Evolutionary conservation across 2,329 filamentous ascomycete species (phyloP), one percentile per base, ranked within the genome.

Genomic region (Ophiostoma ulmi): DNA sequence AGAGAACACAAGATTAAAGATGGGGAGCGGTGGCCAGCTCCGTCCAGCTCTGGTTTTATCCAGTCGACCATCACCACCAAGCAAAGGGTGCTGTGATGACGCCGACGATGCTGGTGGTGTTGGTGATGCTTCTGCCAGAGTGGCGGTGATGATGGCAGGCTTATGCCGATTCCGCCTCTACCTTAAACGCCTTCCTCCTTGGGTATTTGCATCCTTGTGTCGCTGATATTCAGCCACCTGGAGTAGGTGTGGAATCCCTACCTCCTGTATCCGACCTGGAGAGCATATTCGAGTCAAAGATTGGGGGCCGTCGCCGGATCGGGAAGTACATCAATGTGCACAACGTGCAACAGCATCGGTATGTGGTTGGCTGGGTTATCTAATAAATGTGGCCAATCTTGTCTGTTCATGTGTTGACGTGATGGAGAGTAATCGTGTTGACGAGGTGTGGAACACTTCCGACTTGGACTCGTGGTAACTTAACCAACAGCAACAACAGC

Each of bases 301-400:
- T 64, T 58, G 52, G 52, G 52, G 52, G 58, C 35, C 31, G 14
- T 64, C 61, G 61, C 61, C 61, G 61, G 61, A 64, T 64, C 61
- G 17, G 61, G 61, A 10, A 39, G 11, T 39, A 11, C 38, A 39
- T 39, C 38, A 55, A 22, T 5, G 35, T 17, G 58, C 2, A 38
- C 14, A n/a, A 6, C 11, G 26, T 63, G n/a, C 31, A 63, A 63
- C 58, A 31, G 52, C 44, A 17, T 22, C n/a, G 22, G 13, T 5
- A 13, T 26, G 11, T 22, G 52, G 14, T 22, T 22, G 22, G 2
- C 14, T 20, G 3, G n/a, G 13, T 55, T 58, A 4, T 26, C 22
- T 58, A 26, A n/a, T 22, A 26, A 58, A n/a, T 26, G 52, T 22
- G 52, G 52, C 2, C n/a, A 17, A 58, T 26, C 44, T 48, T 20